Evolutionary conservation across 129 eudicot species (phyloP), one percentile per base, ranked within the genome.

Genomic region (Dittrichia graveolens): DNA sequence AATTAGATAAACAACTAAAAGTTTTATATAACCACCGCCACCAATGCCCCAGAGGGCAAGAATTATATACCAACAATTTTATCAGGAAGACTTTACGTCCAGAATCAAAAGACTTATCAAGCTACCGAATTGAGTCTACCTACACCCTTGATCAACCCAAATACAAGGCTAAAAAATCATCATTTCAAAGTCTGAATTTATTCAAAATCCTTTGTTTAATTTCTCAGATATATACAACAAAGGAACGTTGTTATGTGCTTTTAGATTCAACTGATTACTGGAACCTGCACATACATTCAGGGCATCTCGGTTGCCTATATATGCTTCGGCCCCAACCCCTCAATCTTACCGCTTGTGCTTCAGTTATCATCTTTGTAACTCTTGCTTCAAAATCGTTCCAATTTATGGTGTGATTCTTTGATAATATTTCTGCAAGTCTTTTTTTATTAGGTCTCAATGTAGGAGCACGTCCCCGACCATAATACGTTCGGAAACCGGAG

Each of bases 211-310:
- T 11, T 53, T 53, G 43, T 71, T 12, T 71, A 57, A 42, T 18
- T 58, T 71, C 65, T 24, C 41, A 18, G 55, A 58, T 40, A 45
- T 40, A 42, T 24, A 57, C 65, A 43, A 14, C 24, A 58, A 57
- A 76, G 58, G 45, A 76, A 58, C 40, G 45, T 46, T 67, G 50
- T 50, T 68, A 8, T 74, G 71, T 61, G 19, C 52, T 54, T 38
- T n/a, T 19, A 67, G 49, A 69, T 13, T 46, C 69, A 73, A 61
- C 49, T 61, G 45, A 38, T 75, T 77, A 80, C 65, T 71, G 64
- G 13, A 86, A 78, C 78, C 72, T 83, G 81, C 99, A 94, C 97
- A 94, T 94, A 81, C 99, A 94, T 39, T 91, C 91, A 8, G 78
- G 83, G 78, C 93, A 88, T 80, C 97, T 88, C 4, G 99, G 99